Percentiles rank a stretch among this genome's conserved stretches.
Conservation (phyloP, 1,139 yeast species). For the Zygoascus sp. region DNA sequence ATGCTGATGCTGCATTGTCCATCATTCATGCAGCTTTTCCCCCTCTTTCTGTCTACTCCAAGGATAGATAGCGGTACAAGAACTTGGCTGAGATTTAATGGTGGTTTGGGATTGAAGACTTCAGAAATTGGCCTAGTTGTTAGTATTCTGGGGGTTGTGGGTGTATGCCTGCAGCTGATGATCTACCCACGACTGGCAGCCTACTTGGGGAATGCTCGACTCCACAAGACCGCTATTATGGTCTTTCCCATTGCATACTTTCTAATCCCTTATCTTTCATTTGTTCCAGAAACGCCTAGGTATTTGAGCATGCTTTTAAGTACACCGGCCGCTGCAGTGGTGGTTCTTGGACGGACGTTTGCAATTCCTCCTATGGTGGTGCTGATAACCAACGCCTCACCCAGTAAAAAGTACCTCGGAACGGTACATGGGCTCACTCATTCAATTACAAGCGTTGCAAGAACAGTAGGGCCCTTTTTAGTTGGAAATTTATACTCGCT, state of each 20-base stretch:
- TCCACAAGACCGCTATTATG: constrained; percentile 42
- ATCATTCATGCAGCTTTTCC: constrained; percentile 53
- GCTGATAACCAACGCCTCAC: constrained; percentile 32
- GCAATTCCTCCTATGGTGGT: constrained; percentile 33
- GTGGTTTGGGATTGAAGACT: constrained; percentile 48
- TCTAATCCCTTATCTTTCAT: constrained; percentile 49
- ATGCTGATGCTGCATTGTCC: constrained; percentile 47
- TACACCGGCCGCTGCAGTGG: constrained; percentile 19
- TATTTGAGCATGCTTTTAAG: constrained; percentile 33
- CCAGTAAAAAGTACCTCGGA: constrained; percentile 28
- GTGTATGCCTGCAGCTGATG: constrained; percentile 47
- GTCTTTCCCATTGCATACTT: constrained; percentile 49
- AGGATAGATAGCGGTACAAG: constrained; percentile 31
- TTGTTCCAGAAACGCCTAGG: constrained; percentile 42
- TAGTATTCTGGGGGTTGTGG: constrained; percentile 52
- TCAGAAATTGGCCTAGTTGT: constrained; percentile 51
- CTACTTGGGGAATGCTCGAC: constrained; percentile 43
- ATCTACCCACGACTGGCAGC: constrained; percentile 55
- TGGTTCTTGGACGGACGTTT: constrained; percentile 28
- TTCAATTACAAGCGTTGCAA: constrained; percentile 46
- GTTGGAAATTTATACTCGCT: constrained; percentile 52
- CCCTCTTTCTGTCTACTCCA: constrained; percentile 54
- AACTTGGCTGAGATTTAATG: constrained; percentile 40
- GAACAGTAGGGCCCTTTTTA: constrained; percentile 52
- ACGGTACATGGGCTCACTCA: constrained; percentile 33